phyloP scores from a whole-genome alignment of 2,329 filamentous ascomycete species.

The Ophiognomonia clavigignenti-juglandacearum region DNA sequence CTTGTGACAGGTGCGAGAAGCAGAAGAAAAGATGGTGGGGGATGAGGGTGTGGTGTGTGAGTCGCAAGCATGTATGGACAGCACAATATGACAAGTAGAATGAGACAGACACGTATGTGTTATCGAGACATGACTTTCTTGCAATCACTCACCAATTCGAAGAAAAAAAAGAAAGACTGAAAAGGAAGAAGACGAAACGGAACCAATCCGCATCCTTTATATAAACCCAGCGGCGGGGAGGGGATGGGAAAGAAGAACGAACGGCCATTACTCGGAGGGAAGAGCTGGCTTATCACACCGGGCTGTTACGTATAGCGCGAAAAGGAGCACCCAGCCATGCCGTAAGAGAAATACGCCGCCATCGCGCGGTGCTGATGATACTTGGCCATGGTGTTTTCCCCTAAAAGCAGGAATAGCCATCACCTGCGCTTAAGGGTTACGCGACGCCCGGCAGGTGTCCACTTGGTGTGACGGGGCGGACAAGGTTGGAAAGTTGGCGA shows the following conservation, averaged over 20 bases:
- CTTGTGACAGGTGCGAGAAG: not conserved
- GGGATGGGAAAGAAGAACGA: no score
- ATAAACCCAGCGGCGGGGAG: not conserved
- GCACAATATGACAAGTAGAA: not conserved
- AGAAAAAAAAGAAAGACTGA: not conserved
- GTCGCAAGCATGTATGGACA: not conserved
- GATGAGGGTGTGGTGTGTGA: not conserved
- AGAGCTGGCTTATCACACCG: not conserved
- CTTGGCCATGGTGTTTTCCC: not conserved
- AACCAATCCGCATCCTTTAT: not conserved
- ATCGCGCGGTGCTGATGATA: not conserved
- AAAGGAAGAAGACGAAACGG: not conserved
- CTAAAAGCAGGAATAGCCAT: slow-evolving; percentile 12
- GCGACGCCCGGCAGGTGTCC: not conserved
- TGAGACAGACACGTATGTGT: no score
- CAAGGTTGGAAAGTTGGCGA: not conserved
- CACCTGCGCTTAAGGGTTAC: slow-evolving; percentile 8
- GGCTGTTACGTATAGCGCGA: not conserved
- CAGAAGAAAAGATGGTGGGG: no score
- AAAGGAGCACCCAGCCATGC: not conserved
- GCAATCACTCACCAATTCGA: not conserved
- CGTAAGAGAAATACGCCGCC: not conserved
- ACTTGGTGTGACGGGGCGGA: not conserved
- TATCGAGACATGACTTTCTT: no score
- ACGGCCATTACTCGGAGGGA: no score